Base-by-base conservation (phyloP, 208 protist species). In the Leishmania aethiopica region DNA sequence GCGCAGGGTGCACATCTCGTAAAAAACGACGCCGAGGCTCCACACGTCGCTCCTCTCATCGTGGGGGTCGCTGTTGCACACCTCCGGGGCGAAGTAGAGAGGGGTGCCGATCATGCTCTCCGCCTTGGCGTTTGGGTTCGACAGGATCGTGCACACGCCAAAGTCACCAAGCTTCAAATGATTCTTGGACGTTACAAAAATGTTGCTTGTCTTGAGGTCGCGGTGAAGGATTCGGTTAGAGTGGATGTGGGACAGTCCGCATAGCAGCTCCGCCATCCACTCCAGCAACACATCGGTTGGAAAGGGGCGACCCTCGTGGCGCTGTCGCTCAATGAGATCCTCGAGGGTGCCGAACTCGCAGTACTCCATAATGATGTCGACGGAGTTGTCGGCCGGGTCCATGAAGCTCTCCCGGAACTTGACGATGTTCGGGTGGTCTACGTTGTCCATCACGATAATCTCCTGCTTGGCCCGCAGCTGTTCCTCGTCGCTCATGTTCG, bases 11-110 rank as follows among this genome's bases (percentile, higher is more conserved):
- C 94, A 97, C 96, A 99, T 98, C 82, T 99, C 98, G 73, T 99
- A 98, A 47, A 97, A 95, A 5, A 98, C 98, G 17, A 99, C 96
- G 72, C 98, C 98, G 28, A 98, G 90, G 70, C 96, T 98, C 98
- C 98, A 99, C 47, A 99, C 96, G 81, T 99, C 98, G 75, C 97
- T 98, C 67, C 90, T 89, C 81, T 94, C 91, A 79, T 98, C 94
- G 84, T 99, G 98, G 47, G 89, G 76, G 60, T 92, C 88, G 49
- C 95, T 92, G 76, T 94, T 94, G 78, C 98, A 97, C 73, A 98
- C 93, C 84, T 97, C 94, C 19, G 95, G 97, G 10, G 96, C 96
- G 81, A 98, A 98, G 89, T 98, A 98, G 45, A 95, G 87, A 32
- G 94, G 94, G 13, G 94, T 97, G n/a, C 94, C 94, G 78, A 97